These are phyloP conservation scores for Nepenthes gracilis DNA, from an alignment of 148 eudicot species.

Conservation along the genomic window DNA sequence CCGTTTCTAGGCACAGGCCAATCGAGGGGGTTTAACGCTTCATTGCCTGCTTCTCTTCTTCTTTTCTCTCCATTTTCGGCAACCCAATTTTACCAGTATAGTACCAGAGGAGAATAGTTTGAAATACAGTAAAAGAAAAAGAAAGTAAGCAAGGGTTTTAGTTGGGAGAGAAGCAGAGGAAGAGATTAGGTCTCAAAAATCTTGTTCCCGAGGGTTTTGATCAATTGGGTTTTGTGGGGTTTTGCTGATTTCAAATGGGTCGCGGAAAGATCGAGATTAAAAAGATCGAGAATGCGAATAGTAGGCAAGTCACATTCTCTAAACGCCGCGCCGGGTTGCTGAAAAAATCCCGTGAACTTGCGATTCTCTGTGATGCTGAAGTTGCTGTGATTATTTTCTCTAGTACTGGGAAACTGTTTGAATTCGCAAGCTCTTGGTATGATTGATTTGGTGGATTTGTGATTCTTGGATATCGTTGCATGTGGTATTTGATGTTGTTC, in stretches of 20 bases:
- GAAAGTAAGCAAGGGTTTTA: neutral
- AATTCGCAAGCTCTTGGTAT: conserved; percentile 50
- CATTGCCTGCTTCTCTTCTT: conserved; percentile 26
- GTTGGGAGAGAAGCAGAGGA: neutral
- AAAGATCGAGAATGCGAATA: conserved; percentile 60
- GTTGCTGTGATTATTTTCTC: conserved; percentile 64
- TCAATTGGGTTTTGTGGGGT: conserved; percentile 9
- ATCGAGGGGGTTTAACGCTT: conserved; percentile 24
- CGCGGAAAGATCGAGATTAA: conserved; percentile 57
- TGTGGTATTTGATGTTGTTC: too few relatives aligned
- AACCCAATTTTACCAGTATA: conserved; percentile 19
- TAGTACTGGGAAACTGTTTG: conserved; percentile 54
- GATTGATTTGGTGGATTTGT: neutral
- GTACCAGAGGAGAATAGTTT: conserved; percentile 3
- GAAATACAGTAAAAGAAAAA: neutral
- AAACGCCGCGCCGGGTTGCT: conserved; percentile 53
- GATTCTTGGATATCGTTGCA: neutral
- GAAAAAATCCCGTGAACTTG: conserved; percentile 61
- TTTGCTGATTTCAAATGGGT: conserved; percentile 30
- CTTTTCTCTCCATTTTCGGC: conserved; percentile 32
- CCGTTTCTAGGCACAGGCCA: conserved; percentile 56
- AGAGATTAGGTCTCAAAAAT: conserved; percentile 2
- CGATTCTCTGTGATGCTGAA: conserved; percentile 61
- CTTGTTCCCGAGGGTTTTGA: conserved; percentile 2
- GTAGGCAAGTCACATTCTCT: conserved; percentile 66